A percentile compares a stretch with the other conserved stretches of the same genome.
Conservation (phyloP, 2,329 filamentous ascomycete species). For the Curvularia lunata region DNA sequence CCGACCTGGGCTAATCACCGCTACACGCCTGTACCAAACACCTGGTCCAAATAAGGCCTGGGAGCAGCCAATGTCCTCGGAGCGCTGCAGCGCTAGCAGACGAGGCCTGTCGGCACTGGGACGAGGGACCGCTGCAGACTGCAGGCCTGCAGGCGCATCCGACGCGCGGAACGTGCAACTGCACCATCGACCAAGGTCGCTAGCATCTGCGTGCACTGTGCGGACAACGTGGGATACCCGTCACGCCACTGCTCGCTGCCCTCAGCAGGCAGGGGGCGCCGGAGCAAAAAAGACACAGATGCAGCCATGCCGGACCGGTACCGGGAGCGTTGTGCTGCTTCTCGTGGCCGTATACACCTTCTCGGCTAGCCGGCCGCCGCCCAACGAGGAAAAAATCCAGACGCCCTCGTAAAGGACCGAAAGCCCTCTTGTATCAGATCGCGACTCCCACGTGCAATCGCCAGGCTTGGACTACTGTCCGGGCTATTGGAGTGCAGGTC, state of each 20-base stretch:
- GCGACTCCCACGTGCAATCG: slow-evolving; percentile 35
- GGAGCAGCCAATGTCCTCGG: slow-evolving; percentile 5
- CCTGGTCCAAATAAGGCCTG: slow-evolving; percentile 13
- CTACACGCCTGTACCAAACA: slow-evolving; percentile 5
- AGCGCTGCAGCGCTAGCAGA: slow-evolving; percentile 1
- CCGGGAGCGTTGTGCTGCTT: neutral
- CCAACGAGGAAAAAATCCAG: slow-evolving; percentile 12
- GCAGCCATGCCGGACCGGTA: slow-evolving; percentile 1
- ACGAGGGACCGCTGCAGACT: slow-evolving; percentile 1
- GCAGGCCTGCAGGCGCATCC: neutral
- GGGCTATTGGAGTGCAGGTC: slow-evolving; percentile 34
- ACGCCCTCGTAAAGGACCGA: slow-evolving; percentile 16
- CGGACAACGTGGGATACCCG: slow-evolving; percentile 9
- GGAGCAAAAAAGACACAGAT: slow-evolving; percentile 4
- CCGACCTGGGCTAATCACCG: neutral
- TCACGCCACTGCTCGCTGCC: slow-evolving; percentile 3
- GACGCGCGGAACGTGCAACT: neutral
- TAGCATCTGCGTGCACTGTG: neutral
- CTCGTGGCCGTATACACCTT: neutral
- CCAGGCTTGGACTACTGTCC: slow-evolving; percentile 25
- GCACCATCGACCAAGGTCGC: no score
- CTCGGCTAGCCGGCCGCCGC: neutral
- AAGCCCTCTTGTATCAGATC: slow-evolving; percentile 27
- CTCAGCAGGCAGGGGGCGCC: no score
- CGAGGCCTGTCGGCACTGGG: slow-evolving; percentile 10